phyloP scores from a whole-genome alignment of 2,329 filamentous ascomycete genomes.

The Grosmannia serpens region DNA sequence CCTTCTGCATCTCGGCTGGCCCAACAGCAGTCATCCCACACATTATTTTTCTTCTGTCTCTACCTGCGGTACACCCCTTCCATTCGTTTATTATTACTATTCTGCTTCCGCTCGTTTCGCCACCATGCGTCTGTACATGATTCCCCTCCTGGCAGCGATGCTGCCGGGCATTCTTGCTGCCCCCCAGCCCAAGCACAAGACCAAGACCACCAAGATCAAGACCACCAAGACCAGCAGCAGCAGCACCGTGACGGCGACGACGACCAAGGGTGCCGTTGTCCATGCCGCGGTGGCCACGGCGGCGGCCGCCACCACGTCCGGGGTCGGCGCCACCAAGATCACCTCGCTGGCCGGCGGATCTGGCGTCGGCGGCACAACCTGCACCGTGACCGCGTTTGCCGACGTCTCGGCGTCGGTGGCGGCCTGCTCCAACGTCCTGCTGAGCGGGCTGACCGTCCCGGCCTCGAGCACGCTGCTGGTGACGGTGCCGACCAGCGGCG shows the following conservation, averaged over 20 bases:
- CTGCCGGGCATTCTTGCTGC: not conserved
- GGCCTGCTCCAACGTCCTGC: not conserved
- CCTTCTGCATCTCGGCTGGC: not conserved
- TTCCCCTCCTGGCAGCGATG: not conserved
- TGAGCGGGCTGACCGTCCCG: not conserved
- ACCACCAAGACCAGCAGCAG: not conserved
- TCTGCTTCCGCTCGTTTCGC: no score
- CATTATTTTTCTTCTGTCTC: not conserved
- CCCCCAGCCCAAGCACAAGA: not conserved
- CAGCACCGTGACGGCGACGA: not conserved
- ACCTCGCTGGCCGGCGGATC: not conserved
- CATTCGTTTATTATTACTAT: not conserved
- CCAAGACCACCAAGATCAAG: not conserved
- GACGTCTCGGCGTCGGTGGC: not conserved
- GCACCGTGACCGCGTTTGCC: not conserved
- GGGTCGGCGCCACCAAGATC: not conserved
- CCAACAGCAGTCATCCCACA: not conserved
- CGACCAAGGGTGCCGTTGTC: not conserved
- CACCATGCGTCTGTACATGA: not conserved
- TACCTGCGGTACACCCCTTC: not conserved
- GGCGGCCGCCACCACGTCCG: not conserved
- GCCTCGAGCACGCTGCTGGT: not conserved
- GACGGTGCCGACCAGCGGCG: not conserved
- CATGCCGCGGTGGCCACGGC: not conserved
- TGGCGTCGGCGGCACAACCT: not conserved